Evolutionary conservation across 2,329 filamentous ascomycete species (phyloP).

Genomic region (Dryadomyces quercus-mongolicae): DNA sequence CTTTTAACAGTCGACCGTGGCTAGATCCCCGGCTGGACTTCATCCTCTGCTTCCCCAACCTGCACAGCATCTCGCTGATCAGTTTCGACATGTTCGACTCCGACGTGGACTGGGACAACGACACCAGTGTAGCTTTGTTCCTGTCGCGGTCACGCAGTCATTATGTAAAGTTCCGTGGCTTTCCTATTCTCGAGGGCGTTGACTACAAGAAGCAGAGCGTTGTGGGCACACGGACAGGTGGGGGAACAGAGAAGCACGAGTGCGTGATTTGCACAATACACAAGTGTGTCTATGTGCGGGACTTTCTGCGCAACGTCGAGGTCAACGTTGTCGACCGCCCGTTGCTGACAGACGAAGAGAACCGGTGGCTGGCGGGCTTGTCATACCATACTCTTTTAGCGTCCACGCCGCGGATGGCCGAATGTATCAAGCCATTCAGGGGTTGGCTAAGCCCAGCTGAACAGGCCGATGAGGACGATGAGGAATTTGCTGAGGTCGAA

Average conservation of each 20-base stretch:
- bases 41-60: conserved; percentile 9
- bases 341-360: conserved; percentile 3
- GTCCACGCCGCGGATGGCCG: not conserved
- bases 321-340: not conserved
- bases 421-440: not conserved
- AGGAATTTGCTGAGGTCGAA: not conserved
- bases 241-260: conserved; percentile 6
- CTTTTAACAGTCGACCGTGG: conserved; percentile 3
- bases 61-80: conserved; percentile 12
- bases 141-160: conserved; percentile 3
- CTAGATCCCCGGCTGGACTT: conserved; percentile 9
- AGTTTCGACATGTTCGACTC: conserved; percentile 7
- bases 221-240: conserved; percentile 3
- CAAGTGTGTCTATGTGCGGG: conserved; percentile 11
- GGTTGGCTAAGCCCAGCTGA: not conserved
- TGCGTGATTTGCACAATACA: conserved; percentile 14
- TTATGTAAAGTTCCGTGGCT: conserved; percentile 7
- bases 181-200: conserved; percentile 5
- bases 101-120: conserved; percentile 9
- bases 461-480: not conserved
- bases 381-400: conserved; percentile 6
- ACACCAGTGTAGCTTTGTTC: conserved; percentile 7
- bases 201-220: conserved; percentile 5
- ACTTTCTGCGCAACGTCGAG: conserved; percentile 2
- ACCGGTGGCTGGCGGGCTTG: conserved; percentile 4